These are phyloP conservation scores for Mortierella sp. DNA, from an alignment of 371 early-diverging fungal genomes.

Conservation along the genomic window DNA sequence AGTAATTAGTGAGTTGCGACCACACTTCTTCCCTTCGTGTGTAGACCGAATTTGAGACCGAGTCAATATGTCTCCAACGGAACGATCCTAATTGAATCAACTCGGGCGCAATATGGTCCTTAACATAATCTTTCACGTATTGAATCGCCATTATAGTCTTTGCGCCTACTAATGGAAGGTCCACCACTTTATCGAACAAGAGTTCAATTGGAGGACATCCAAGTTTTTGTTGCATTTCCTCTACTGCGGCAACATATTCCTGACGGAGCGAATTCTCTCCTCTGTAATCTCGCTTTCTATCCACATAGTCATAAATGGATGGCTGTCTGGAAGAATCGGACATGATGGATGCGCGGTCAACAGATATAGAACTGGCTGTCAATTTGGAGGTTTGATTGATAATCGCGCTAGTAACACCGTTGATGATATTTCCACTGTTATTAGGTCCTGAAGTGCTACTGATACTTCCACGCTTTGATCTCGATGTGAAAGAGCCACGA, in stretches of 20 bases:
- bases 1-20: constrained; percentile 33
- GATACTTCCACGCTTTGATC: constrained; percentile 22
- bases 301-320: constrained; percentile 34
- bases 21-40: constrained; percentile 50
- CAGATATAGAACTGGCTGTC: constrained; percentile 21
- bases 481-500: constrained; percentile 23
- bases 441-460: constrained; percentile 21
- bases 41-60: constrained; percentile 40
- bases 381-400: constrained; percentile 2
- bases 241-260: constrained; percentile 41
- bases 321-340: constrained; percentile 12
- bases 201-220: constrained; percentile 43
- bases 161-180: constrained; percentile 40
- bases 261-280: constrained; percentile 43
- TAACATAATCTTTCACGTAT: constrained; percentile 25
- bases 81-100: constrained; percentile 40
- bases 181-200: constrained; percentile 44
- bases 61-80: constrained; percentile 42
- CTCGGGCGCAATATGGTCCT: constrained; percentile 30
- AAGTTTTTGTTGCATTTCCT: constrained; percentile 33
- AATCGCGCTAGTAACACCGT: not conserved
- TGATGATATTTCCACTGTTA: not conserved
- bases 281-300: constrained; percentile 35
- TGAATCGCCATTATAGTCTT: constrained; percentile 48
- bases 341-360: constrained; percentile 21